Evolutionary conservation across 345 rosid species (phyloP), one percentile per base, ranked within the genome.

Genomic region (Citrus medica): DNA sequence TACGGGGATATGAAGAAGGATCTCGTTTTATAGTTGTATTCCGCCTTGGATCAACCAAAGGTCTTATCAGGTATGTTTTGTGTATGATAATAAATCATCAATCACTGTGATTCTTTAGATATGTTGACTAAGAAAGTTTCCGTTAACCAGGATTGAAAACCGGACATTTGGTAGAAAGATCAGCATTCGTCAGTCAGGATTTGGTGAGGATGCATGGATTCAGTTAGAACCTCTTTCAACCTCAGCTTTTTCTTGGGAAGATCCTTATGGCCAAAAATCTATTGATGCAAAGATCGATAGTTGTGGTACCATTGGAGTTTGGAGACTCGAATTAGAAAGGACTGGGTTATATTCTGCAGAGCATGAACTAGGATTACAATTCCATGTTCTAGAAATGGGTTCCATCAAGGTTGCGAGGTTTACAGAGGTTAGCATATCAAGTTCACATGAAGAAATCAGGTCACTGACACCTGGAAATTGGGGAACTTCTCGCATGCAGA

Each of bases 1-100:
- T 96, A 79, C 97, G 99, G 19, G 99, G 98, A 69, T 94, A 86
- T 84, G 99, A 96, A 87, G 99, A 96, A 88, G 99, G 99, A 78
- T 96, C 99, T 17, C 97, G 99, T 55, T 94, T 96, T 83, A 82
- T 91, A 65, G 93, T 94, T 79, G 97, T 96, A 55, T 96, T 96
- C 72, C 97, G 98, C 69, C 88, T 86, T 73, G 99, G 98, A 70
- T 89, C 95, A 80, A 82, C 83, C 60, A 84, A 83, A 77, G 98
- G 97, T 85, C 99, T 97, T 76, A 83, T 96, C 87, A 96, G 99
- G 99, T 92, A 85, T 61, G 53, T 61, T 46, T 71, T 28, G 32
- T 75, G 21, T 63, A 4, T 61, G n/a, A 38, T 27, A 59, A 48
- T 30, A 61, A 40, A 5, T 27, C 30, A 61, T 64, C 27, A 21